Evolutionary conservation across 192 early-diverging fungal species (phyloP), one percentile per base, ranked within the genome.

Genomic region (Entomortierella beljakovae): DNA sequence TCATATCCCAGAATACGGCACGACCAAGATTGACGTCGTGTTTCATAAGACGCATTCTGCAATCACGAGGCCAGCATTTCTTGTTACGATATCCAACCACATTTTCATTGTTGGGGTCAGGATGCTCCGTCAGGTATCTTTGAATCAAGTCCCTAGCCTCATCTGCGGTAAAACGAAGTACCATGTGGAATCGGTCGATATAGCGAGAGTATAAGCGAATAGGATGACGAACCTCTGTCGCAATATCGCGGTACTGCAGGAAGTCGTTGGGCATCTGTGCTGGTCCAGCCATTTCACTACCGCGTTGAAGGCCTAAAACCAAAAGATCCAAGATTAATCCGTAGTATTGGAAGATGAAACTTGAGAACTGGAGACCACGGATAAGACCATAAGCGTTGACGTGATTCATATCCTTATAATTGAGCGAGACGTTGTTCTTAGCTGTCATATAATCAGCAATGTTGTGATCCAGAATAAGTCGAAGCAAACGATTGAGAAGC

Each of bases 381-480:
- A 99, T 94, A 40, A 99, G 85, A 63, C 98, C 98, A 77, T 94
- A 97, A 25, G 96, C 88, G 82, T 99, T 99, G 50, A 97, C 94
- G 81, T 99, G 98, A 83, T 94, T 95, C 98, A 99, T 99, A 69
- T 99, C 98, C 86, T 98, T 99, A 88, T 97, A 99, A 66, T 90
- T 96, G 54, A 99, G 81, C 16, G 93, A 95, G 37, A 99, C 92
- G 86, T 99, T 99, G 87, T 99, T 99, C 86, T 99, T 99, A 69
- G 97, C 95, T 0, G 98, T 98, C 90, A 98, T 97, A 80, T 99
- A 99, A 71, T 99, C 98, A n/a, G 98, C 98, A 88, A 99, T 89
- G 80, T 98, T 98, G 88, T 98, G 98, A 84, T 99, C 98, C 42
- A 99, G 84, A 83, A 99, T 95, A 42, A 99, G 86, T 46, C 98